A percentile compares a stretch with the other conserved stretches of the same genome.
Conservation (phyloP, 768 basidiomycete species). For the Tylopilus rubrobrunneus region DNA sequence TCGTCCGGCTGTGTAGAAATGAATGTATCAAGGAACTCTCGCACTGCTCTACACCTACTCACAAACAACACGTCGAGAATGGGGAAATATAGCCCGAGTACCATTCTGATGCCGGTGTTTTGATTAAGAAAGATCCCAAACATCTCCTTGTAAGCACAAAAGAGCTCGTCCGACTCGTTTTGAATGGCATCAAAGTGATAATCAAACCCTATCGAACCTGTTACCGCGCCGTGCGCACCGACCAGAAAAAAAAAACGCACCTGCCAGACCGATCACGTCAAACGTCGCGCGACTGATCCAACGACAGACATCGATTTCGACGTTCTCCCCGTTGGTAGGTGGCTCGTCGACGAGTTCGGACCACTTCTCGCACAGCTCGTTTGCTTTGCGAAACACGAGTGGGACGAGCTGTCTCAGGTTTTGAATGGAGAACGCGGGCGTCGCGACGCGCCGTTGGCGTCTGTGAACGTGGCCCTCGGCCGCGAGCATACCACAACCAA, state of each 20-base stretch:
- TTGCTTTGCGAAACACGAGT: conserved; percentile 65
- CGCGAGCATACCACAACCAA: conserved; percentile 80
- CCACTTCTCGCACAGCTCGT: conserved; percentile 61
- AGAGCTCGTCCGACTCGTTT: conserved; percentile 73
- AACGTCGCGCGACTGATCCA: conserved; percentile 85
- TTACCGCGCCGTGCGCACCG: conserved; percentile 2
- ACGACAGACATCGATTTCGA: conserved; percentile 66
- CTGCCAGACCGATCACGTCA: conserved; percentile 89
- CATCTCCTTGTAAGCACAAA: conserved; percentile 81
- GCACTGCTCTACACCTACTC: conserved; percentile 24
- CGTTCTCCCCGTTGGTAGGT: conserved; percentile 11
- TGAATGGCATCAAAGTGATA: conserved; percentile 84
- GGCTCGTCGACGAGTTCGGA: conserved; percentile 39
- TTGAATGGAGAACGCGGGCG: conserved; percentile 77
- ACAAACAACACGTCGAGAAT: conserved; percentile 53
- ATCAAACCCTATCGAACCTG: conserved; percentile 58
- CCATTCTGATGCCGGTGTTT: conserved; percentile 38
- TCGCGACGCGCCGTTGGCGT: conserved; percentile 73
- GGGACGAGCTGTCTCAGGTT: conserved; percentile 71
- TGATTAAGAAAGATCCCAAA: conserved; percentile 70
- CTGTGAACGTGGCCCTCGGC: conserved; percentile 77
- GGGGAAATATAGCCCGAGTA: conserved; percentile 59
- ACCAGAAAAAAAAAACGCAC: conserved; percentile 33
- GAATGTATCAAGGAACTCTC: not conserved
- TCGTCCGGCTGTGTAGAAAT: conserved; percentile 47